These are phyloP conservation scores for Musa schizocarpa DNA, from an alignment of 176 grass and related monocot species.

Conservation along the genomic window DNA sequence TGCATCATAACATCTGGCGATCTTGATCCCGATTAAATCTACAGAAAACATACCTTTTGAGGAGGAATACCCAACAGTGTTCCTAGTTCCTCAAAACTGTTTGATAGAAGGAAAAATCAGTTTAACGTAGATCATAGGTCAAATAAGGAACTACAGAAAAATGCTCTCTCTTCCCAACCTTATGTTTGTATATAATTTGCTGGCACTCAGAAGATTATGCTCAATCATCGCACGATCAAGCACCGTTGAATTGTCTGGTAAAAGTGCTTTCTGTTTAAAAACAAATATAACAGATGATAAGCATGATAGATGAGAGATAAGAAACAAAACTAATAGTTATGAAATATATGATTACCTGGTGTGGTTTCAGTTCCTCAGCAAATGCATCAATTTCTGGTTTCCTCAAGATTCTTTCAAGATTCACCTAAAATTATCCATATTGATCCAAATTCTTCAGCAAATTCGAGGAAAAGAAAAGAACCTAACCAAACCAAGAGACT, in stretches of 20 bases:
- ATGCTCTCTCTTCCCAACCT: slow-evolving; percentile 37
- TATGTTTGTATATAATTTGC: slow-evolving; percentile 97
- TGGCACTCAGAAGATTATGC: slow-evolving; percentile 95
- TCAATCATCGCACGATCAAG: slow-evolving; percentile 98
- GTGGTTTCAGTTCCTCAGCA: slow-evolving; percentile 84
- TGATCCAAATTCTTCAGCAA: neutral
- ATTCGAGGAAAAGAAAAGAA: neutral
- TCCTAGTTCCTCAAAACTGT: slow-evolving; percentile 93
- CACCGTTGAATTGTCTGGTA: slow-evolving; percentile 92
- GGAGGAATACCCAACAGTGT: slow-evolving; percentile 89
- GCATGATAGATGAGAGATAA: neutral
- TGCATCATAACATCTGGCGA: too few species aligned
- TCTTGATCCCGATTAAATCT: neutral
- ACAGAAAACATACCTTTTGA: slow-evolving; percentile 43
- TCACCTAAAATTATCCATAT: slow-evolving; percentile 50
- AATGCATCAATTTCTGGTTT: slow-evolving; percentile 99
- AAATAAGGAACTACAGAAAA: neutral
- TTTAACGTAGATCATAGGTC: slow-evolving; percentile 5
- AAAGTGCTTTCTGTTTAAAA: slow-evolving; percentile 74
- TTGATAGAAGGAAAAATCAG: slow-evolving; percentile 18
- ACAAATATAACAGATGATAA: slow-evolving; percentile 14
- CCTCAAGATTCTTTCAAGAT: slow-evolving; percentile 98
- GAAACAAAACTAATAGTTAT: neutral
- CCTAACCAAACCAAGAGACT: too few species aligned
- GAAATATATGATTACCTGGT: slow-evolving; percentile 45